Base-by-base conservation (phyloP, 306 rosid genomes). In the Cucurbita maxima region DNA sequence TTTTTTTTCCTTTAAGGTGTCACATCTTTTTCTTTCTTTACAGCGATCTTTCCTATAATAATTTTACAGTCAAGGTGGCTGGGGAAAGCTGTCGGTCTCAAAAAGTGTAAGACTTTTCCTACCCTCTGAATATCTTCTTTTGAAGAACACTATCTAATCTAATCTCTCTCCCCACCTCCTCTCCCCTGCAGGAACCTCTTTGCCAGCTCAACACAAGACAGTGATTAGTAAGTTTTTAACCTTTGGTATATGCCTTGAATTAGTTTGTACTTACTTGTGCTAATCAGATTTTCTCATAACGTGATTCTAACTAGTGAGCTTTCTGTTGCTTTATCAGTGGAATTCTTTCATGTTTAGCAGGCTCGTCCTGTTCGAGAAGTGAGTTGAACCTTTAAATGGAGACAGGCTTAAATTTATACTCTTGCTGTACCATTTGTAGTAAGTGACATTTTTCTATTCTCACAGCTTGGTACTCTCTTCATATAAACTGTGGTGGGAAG, bases 401-500 rank as follows among this genome's bases (percentile, higher is more conserved):
- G 30, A 16, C 50, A 16, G 50, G 20, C 48, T 60, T 6, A 40
- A 30, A 38, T 38, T 38, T 15, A 8, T n/a, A 41, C 53, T 5
- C 9, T 68, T 68, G 36, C 4, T 47, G 70, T 79, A 52, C 52
- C 13, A 52, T 16, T 44, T 43, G 10, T 63, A 18, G 72, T 30
- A 2, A 66, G 72, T 66, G 44, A 66, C 54, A 5, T 40, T 48
- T 47, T 9, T 66, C 5, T 48, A 4, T 22, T 43, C 83, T 74
- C 68, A 1, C 80, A 83, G 91, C 41, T 34, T 71, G 30, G 55
- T 85, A 83, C 76, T 87, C 86, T 75, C 77, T 89, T 54, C 86
- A 68, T 73, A 87, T 89, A 75, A 89, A 86, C 38, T 85, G 91
- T 76, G 92, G 96, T 9, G 96, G 96, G 25, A 73, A 13, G 12